A percentile compares a stretch with the other conserved stretches of the same genome.
phyloP scores from a whole-genome alignment of 768 basidiomycete species.

The Tricholoma flavovirens region DNA sequence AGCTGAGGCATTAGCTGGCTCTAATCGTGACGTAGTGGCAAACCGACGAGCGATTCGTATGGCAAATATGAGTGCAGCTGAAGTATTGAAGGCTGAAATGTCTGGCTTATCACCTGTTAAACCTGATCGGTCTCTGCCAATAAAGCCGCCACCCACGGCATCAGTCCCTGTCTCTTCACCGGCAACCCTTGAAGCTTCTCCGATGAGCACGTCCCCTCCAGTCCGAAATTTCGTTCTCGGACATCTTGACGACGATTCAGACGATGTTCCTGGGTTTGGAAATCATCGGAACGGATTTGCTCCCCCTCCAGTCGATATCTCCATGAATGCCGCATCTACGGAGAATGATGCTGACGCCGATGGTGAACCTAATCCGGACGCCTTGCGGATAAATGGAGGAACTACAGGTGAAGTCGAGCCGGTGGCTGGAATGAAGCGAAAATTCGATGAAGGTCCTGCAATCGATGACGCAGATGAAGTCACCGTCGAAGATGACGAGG shows the following conservation, averaged over 20 bases:
- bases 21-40: conserved; percentile 86
- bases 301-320: conserved; percentile 2
- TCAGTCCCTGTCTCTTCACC: conserved; percentile 19
- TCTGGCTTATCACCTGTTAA: conserved; percentile 50
- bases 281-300: conserved; percentile 12
- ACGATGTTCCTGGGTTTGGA: conserved; percentile 36
- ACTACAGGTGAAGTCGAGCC: conserved; percentile 13
- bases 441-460: conserved; percentile 42
- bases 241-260: conserved; percentile 17
- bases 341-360: conserved; percentile 24
- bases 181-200: conserved; percentile 26
- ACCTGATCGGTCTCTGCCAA: conserved; percentile 32
- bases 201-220: conserved; percentile 21
- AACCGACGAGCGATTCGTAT: conserved; percentile 88
- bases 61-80: conserved; percentile 96
- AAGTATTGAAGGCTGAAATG: conserved; percentile 87
- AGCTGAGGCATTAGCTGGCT: conserved; percentile 70
- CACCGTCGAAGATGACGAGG: conserved; percentile 48
- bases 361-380: conserved; percentile 26
- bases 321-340: conserved; percentile 5
- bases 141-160: conserved; percentile 28
- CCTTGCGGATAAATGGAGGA: conserved; percentile 16
- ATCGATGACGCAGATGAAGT: conserved; percentile 38
- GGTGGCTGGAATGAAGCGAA: conserved; percentile 36
- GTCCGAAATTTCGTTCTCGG: not conserved